Conservation (phyloP, 345 rosid genomes). For the Hibiscus mutabilis region DNA sequence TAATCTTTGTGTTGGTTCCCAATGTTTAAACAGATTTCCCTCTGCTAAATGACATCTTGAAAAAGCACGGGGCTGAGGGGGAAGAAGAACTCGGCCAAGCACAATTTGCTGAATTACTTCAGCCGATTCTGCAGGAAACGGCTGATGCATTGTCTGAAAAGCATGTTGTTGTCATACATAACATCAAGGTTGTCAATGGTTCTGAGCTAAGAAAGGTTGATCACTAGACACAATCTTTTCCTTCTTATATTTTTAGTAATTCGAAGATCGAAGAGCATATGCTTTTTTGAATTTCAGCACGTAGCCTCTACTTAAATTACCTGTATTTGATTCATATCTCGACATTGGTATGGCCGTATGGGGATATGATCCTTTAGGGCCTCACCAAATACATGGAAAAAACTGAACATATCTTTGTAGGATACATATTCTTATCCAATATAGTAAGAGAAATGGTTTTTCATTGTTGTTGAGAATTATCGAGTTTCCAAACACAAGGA, state of each 20-base stretch:
- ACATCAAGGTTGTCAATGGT: slow-evolving; percentile 54
- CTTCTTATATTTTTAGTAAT: background rate
- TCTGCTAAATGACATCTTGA: slow-evolving; percentile 53
- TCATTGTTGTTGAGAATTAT: background rate
- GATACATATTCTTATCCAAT: slow-evolving; percentile 14
- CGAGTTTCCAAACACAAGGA: background rate
- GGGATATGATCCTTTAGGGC: too few relatives aligned
- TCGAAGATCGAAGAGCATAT: background rate
- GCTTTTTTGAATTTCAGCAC: background rate
- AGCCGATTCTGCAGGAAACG: slow-evolving; percentile 65
- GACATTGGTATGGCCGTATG: too few relatives aligned
- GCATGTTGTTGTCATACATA: slow-evolving; percentile 39
- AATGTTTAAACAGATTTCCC: slow-evolving; percentile 32
- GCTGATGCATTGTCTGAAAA: slow-evolving; percentile 52
- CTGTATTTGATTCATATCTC: background rate
- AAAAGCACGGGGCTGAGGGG: slow-evolving; percentile 71
- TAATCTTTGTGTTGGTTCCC: slow-evolving; percentile 1
- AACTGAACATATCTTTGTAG: slow-evolving; percentile 13
- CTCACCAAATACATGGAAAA: slow-evolving; percentile 13
- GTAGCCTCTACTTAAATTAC: background rate
- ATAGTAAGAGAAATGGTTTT: background rate
- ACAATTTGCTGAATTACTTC: slow-evolving; percentile 78
- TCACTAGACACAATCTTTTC: background rate
- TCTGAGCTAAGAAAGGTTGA: slow-evolving; percentile 59
- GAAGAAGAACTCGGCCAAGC: slow-evolving; percentile 68